A percentile compares a stretch with the other conserved stretches of the same genome.
These are phyloP conservation scores for Cornus suecica DNA, from an alignment of 148 eudicot genomes.

Conservation along the genomic window DNA sequence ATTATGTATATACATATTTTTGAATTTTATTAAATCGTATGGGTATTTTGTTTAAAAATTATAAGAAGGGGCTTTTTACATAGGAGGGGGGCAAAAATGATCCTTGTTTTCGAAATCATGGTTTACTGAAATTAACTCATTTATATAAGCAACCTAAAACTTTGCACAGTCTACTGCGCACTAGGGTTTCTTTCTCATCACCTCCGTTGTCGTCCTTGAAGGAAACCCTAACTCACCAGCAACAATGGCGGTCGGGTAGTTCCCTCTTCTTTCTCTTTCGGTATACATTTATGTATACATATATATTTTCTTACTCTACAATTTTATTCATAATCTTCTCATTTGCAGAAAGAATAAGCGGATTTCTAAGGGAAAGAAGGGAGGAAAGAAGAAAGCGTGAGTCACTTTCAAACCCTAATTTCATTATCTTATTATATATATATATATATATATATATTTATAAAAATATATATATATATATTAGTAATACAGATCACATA, in stretches of 20 bases:
- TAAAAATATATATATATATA: background rate
- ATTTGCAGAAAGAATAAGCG: slow-evolving; percentile 55
- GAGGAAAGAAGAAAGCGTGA: slow-evolving; percentile 64
- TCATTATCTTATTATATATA: too few species aligned
- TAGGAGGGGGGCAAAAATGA: too few species aligned
- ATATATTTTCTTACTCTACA: background rate
- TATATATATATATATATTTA: too few species aligned
- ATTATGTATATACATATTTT: too few species aligned
- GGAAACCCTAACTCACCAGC: background rate
- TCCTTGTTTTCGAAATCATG: too few species aligned
- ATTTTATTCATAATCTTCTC: background rate
- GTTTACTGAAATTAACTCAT: too few species aligned
- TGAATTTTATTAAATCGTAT: too few species aligned
- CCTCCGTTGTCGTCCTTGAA: background rate
- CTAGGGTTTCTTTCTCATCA: background rate
- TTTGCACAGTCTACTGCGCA: too few species aligned
- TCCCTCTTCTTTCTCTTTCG: background rate
- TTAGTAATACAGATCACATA: background rate
- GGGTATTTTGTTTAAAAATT: too few species aligned
- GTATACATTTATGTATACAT: too few species aligned
- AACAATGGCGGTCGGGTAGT: slow-evolving; percentile 31
- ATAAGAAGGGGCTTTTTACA: too few species aligned
- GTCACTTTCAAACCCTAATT: slow-evolving; percentile 10
- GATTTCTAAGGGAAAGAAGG: slow-evolving; percentile 68
- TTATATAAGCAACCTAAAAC: background rate